phyloP scores from a whole-genome alignment of 768 basidiomycete genomes.

The Austroboletus festivus region DNA sequence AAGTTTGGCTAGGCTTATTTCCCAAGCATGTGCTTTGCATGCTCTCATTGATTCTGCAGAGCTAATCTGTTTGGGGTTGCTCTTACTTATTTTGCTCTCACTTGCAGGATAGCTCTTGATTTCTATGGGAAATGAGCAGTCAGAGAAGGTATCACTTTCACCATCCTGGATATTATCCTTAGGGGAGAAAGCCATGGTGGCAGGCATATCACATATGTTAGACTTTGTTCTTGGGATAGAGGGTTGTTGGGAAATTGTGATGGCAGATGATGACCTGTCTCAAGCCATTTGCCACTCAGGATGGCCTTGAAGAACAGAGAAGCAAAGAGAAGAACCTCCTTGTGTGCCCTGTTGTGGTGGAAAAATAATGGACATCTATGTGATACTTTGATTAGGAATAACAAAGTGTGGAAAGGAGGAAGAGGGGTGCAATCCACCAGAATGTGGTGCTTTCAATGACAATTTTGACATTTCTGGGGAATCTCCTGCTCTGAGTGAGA shows the following conservation, averaged over 20 bases:
- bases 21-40: conserved; percentile 40
- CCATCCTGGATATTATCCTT: conserved; percentile 45
- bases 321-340: conserved; percentile 86
- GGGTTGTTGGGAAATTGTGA: conserved; percentile 79
- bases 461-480: conserved; percentile 89
- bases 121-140: conserved; percentile 42
- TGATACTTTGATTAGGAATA: not conserved
- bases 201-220: conserved; percentile 36
- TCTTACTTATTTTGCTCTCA: conserved; percentile 35
- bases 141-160: conserved; percentile 31
- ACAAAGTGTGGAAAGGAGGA: not conserved
- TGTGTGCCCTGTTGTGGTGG: conserved; percentile 68
- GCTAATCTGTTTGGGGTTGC: conserved; percentile 30
- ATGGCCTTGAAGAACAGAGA: conserved; percentile 94
- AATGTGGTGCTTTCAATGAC: conserved; percentile 86
- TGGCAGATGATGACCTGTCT: conserved; percentile 82
- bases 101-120: conserved; percentile 35
- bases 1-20: conserved; percentile 59
- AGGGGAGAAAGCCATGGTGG: conserved; percentile 60
- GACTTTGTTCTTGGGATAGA: conserved; percentile 49
- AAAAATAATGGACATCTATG: conserved; percentile 6
- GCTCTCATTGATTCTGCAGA: conserved; percentile 13
- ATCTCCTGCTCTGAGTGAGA: conserved; percentile 57
- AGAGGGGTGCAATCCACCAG: conserved; percentile 54
- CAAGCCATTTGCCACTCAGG: conserved; percentile 88